Evolutionary conservation across 2,329 filamentous ascomycete genomes (phyloP).

Genomic region (Diaporthe sp.): DNA sequence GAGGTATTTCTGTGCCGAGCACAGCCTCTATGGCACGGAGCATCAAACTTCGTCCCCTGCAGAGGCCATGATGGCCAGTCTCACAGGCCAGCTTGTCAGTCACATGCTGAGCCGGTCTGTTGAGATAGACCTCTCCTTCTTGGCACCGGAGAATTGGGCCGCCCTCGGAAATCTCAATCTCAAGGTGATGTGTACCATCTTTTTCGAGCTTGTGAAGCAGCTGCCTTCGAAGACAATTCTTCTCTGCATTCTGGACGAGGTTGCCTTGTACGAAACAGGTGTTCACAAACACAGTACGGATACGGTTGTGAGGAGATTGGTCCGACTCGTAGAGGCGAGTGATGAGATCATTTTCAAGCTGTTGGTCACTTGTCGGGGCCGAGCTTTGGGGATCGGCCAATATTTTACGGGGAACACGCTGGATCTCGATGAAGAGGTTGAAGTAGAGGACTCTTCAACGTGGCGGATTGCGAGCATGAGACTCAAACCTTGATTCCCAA

Average conservation of each 20-base stretch:
- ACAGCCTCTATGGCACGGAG: neutral
- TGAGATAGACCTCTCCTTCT: constrained; percentile 5
- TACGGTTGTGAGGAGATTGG: neutral
- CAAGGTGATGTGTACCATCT: neutral
- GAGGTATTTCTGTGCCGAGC: constrained; percentile 19
- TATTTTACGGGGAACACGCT: neutral
- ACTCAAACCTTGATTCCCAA: neutral
- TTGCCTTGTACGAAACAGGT: constrained; percentile 6
- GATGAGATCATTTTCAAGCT: constrained; percentile 11
- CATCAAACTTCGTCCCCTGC: neutral
- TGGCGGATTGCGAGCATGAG: constrained; percentile 4
- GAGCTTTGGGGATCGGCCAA: neutral
- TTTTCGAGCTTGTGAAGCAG: constrained; percentile 19
- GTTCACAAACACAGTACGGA: neutral
- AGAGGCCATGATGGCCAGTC: constrained; percentile 14
- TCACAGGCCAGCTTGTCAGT: constrained; percentile 30
- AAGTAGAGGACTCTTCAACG: constrained; percentile 4
- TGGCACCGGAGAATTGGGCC: neutral
- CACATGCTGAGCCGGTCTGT: constrained; percentile 16
- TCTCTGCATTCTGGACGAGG: constrained; percentile 25
- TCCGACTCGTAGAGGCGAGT: neutral
- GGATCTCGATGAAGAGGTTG: constrained; percentile 1
- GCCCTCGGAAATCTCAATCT: neutral
- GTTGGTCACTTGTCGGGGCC: constrained; percentile 19
- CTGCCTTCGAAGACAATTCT: constrained; percentile 4